Evolutionary conservation across 148 eudicot species (phyloP).

Genomic region (Rhododendron griersonianum): DNA sequence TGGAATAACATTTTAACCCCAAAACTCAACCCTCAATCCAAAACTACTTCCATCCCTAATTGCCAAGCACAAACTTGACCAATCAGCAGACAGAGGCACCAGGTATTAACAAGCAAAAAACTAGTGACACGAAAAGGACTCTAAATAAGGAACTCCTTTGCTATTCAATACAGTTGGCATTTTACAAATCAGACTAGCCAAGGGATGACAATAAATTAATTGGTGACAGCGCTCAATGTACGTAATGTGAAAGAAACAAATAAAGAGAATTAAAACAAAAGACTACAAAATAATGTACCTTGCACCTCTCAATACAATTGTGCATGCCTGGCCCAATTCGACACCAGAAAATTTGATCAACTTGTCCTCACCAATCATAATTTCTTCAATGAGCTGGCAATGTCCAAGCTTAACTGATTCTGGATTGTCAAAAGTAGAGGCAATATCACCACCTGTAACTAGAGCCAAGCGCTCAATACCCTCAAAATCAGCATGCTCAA

Average conservation of each 20-base stretch:
- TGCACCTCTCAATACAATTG: slow-evolving; percentile 96
- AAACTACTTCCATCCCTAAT: neutral
- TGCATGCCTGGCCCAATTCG: slow-evolving; percentile 98
- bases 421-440: slow-evolving; percentile 97
- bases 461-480: slow-evolving; percentile 96
- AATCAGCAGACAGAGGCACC: neutral
- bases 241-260: neutral
- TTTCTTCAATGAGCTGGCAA: slow-evolving; percentile 92
- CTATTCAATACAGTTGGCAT: neutral
- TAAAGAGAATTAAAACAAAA: neutral
- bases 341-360: slow-evolving; percentile 95
- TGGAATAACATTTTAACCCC: neutral
- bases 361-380: slow-evolving; percentile 98
- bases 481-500: slow-evolving; percentile 99
- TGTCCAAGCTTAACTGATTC: slow-evolving; percentile 95
- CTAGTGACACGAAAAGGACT: neutral
- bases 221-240: neutral
- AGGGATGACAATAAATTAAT: neutral
- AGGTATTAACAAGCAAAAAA: neutral
- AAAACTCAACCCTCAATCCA: neutral
- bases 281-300: slow-evolving; percentile 40
- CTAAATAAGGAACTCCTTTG: neutral
- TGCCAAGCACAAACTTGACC: neutral
- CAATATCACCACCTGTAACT: slow-evolving; percentile 98
- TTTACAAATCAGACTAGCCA: neutral